phyloP scores from a whole-genome alignment of 768 basidiomycete genomes.

The Dictyophora rubrovolvata region DNA sequence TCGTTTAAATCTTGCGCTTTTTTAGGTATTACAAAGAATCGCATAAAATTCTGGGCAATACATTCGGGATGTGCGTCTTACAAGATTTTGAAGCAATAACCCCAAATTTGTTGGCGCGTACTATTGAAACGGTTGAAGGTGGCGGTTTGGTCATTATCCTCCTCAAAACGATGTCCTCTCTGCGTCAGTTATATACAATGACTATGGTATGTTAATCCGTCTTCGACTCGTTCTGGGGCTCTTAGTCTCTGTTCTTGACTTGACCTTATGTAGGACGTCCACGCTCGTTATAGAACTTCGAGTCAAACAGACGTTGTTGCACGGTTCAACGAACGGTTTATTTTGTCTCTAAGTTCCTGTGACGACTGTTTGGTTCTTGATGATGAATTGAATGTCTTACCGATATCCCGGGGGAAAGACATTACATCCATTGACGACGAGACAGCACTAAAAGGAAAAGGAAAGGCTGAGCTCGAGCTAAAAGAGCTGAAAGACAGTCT shows the following conservation, averaged over 20 bases:
- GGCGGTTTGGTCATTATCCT: slow-evolving; percentile 83
- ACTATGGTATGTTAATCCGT: slow-evolving; percentile 56
- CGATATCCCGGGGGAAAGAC: slow-evolving; percentile 91
- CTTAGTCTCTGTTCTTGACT: slow-evolving; percentile 1
- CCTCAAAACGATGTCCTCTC: slow-evolving; percentile 89
- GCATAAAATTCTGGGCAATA: slow-evolving; percentile 92
- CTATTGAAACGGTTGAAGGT: slow-evolving; percentile 97
- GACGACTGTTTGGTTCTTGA: slow-evolving; percentile 89
- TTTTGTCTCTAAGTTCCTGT: slow-evolving; percentile 90
- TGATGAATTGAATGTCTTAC: slow-evolving; percentile 95
- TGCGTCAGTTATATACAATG: slow-evolving; percentile 89
- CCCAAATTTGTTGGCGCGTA: slow-evolving; percentile 90
- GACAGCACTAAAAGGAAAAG: slow-evolving; percentile 32
- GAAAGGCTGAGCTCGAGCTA: slow-evolving; percentile 51
- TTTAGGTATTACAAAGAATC: slow-evolving; percentile 92
- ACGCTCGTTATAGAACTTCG: slow-evolving; percentile 86
- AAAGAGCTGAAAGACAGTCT: slow-evolving; percentile 69
- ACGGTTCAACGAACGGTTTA: slow-evolving; percentile 98
- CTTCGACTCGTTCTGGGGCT: slow-evolving; percentile 32
- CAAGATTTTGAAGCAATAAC: slow-evolving; percentile 99
- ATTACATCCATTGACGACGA: slow-evolving; percentile 56
- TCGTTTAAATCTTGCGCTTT: background rate
- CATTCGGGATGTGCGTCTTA: slow-evolving; percentile 92
- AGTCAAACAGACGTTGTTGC: slow-evolving; percentile 84
- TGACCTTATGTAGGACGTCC: slow-evolving; percentile 63